These are phyloP conservation scores for Hyaloscypha finlandica DNA, from an alignment of 495 filamentous ascomycete species.

Conservation along the genomic window DNA sequence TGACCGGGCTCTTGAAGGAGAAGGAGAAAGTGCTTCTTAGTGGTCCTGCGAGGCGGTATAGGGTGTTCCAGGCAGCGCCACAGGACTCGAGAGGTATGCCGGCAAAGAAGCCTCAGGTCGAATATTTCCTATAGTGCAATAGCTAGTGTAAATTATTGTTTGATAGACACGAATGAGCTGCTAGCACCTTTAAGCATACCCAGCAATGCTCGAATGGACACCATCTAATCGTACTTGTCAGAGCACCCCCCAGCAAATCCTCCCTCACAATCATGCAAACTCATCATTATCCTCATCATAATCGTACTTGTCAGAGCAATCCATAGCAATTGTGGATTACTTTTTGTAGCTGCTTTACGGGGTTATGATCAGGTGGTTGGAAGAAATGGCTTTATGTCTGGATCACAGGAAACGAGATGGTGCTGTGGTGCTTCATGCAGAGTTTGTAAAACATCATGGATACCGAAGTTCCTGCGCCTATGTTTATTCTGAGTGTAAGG, in stretches of 20 bases:
- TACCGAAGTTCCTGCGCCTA: background rate
- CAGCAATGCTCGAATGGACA: no score
- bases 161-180: no score
- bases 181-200: no score
- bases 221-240: no score
- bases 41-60: slow-evolving; percentile 87
- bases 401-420: background rate
- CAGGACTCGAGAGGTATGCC: slow-evolving; percentile 98
- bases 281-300: no score
- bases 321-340: slow-evolving; percentile 8
- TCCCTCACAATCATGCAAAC: no score
- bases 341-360: slow-evolving; percentile 11
- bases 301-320: no score
- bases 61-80: slow-evolving; percentile 95
- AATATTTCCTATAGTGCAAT: slow-evolving; percentile 77
- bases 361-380: background rate
- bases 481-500: no score
- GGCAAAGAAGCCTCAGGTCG: slow-evolving; percentile 96
- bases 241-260: no score
- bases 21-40: slow-evolving; percentile 40
- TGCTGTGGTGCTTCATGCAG: background rate
- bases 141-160: no score
- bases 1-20: slow-evolving; percentile 21
- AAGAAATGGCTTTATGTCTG: background rate
- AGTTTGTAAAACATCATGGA: background rate